phyloP scores from a whole-genome alignment of 257 asterid genomes.

The Eustoma russellianum region DNA sequence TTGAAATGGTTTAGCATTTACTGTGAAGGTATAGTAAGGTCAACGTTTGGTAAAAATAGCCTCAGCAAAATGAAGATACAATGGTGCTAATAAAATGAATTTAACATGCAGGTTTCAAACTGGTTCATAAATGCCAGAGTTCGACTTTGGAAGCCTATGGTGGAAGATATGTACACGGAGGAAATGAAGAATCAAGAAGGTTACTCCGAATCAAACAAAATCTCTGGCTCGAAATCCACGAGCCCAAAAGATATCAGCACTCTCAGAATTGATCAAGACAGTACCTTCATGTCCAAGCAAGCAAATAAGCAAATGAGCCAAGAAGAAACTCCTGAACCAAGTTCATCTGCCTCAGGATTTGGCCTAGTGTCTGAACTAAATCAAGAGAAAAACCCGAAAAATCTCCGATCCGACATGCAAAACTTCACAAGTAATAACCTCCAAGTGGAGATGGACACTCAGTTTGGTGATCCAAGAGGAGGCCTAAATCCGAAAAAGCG shows the following conservation, averaged over 20 bases:
- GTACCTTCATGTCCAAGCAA: slow-evolving; percentile 22
- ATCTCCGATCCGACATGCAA: slow-evolving; percentile 7
- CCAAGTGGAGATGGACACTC: slow-evolving; percentile 17
- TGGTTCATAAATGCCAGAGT: too few relatives aligned
- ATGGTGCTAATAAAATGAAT: too few relatives aligned
- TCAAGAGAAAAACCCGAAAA: slow-evolving; percentile 26
- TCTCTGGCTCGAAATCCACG: slow-evolving; percentile 12
- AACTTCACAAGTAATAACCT: slow-evolving; percentile 29
- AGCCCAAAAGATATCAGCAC: slow-evolving; percentile 18
- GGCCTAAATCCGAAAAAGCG: too few relatives aligned
- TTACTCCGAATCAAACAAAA: slow-evolving; percentile 11
- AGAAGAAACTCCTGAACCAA: slow-evolving; percentile 7
- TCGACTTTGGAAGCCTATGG: too few relatives aligned
- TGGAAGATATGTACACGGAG: too few relatives aligned
- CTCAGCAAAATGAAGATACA: too few relatives aligned
- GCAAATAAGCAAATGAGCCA: slow-evolving; percentile 6
- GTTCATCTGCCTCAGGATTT: too few relatives aligned
- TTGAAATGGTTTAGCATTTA: too few relatives aligned
- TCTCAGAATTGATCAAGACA: slow-evolving; percentile 3
- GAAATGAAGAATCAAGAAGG: slow-evolving; percentile 44
- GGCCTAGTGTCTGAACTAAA: slow-evolving; percentile 25
- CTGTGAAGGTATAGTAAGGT: too few relatives aligned
- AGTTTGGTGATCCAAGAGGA: slow-evolving; percentile 7
- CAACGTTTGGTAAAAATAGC: too few relatives aligned
- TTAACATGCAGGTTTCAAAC: too few relatives aligned